Evolutionary conservation across 305 asterid species (phyloP).

Genomic region (Fraxinus xanthoxyloides): DNA sequence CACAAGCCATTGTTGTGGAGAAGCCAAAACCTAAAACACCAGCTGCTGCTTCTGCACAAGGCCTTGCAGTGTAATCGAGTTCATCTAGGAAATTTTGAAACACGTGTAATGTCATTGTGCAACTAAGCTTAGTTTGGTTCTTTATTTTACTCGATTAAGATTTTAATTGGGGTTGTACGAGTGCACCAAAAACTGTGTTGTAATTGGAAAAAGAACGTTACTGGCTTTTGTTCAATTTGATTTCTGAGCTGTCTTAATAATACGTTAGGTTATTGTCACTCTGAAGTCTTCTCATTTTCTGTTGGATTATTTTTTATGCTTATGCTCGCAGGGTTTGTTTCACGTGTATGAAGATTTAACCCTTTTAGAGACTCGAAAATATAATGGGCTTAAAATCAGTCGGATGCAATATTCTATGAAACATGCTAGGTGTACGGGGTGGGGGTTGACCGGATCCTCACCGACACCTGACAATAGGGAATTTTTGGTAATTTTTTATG

Average conservation of each 20-base stretch:
- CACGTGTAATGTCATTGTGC: neutral
- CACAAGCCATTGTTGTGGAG: constrained; percentile 95
- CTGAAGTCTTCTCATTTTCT: neutral
- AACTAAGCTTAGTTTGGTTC: neutral
- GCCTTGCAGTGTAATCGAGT: constrained; percentile 33
- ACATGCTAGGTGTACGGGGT: too few species aligned
- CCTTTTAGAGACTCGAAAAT: too few species aligned
- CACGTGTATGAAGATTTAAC: too few species aligned
- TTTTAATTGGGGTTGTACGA: neutral
- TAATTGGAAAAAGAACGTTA: neutral
- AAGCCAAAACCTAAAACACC: constrained; percentile 46
- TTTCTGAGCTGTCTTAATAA: neutral
- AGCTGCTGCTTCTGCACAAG: constrained; percentile 36
- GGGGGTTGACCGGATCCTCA: too few species aligned
- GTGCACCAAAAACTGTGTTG: neutral
- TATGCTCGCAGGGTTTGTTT: too few species aligned
- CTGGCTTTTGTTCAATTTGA: neutral
- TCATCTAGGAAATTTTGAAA: constrained; percentile 22
- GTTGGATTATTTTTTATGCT: neutral
- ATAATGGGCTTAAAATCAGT: too few species aligned
- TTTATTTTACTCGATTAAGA: neutral
- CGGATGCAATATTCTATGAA: too few species aligned
- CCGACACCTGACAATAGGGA: too few species aligned
- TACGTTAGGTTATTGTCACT: neutral
- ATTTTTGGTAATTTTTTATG: too few species aligned